Conservation (phyloP, 2,329 filamentous ascomycete species). For the Didymella exigua region DNA sequence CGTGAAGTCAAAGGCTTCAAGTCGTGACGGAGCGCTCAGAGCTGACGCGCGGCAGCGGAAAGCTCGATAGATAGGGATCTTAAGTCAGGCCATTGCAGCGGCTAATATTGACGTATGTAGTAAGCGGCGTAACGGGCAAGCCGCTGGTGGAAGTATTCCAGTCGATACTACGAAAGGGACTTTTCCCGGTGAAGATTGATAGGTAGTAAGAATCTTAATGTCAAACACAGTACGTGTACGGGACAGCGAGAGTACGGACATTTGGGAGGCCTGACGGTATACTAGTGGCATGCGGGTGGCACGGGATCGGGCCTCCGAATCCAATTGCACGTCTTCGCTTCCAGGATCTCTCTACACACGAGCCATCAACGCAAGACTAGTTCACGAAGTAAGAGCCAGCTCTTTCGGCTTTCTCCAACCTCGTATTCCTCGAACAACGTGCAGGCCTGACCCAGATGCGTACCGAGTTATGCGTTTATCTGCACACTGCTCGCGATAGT, state of each 20-base stretch:
- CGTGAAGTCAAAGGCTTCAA: too few relatives aligned
- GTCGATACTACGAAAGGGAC: too few relatives aligned
- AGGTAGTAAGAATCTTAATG: background rate
- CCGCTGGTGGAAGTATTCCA: too few relatives aligned
- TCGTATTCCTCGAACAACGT: background rate
- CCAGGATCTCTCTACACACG: background rate
- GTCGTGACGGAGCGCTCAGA: background rate
- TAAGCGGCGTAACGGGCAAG: too few relatives aligned
- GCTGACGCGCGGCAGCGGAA: background rate
- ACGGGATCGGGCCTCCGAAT: background rate
- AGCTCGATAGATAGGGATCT: background rate
- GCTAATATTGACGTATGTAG: background rate
- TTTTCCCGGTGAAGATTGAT: background rate
- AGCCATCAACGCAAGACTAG: background rate
- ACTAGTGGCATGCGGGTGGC: conserved; percentile 1
- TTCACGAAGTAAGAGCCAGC: background rate
- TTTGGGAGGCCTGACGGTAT: background rate
- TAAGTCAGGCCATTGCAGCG: background rate
- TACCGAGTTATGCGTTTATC: background rate
- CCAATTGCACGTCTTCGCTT: background rate
- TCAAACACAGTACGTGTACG: background rate
- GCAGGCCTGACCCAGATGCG: background rate
- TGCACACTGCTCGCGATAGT: background rate
- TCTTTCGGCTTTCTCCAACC: background rate
- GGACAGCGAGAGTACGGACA: background rate